phyloP scores from a whole-genome alignment of 2,329 filamentous ascomycete genomes.

The Penicillium sp. region DNA sequence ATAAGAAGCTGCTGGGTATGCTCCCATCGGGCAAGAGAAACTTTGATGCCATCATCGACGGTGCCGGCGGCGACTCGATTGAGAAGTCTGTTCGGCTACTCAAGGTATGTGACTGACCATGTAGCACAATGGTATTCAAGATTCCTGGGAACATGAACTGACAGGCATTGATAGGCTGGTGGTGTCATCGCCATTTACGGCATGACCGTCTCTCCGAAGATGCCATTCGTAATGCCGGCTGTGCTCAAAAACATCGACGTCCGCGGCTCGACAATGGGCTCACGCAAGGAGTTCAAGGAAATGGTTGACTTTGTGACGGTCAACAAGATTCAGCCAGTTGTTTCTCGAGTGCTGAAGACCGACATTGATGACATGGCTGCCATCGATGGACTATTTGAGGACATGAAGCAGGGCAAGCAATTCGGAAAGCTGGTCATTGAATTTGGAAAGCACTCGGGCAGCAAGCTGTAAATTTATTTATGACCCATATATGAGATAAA shows the following conservation, averaged over 20 bases:
- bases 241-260: conserved; percentile 88
- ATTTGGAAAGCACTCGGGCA: conserved; percentile 50
- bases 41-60: conserved; percentile 84
- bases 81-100: conserved; percentile 67
- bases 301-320: conserved; percentile 82
- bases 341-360: conserved; percentile 69
- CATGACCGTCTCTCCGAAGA: conserved; percentile 84
- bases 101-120: conserved; percentile 54
- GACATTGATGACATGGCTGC: conserved; percentile 74
- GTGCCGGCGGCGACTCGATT: conserved; percentile 85
- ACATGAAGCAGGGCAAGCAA: conserved; percentile 82
- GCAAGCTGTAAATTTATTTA: conserved; percentile 39
- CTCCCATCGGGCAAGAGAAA: conserved; percentile 66
- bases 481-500: neutral
- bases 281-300: conserved; percentile 81
- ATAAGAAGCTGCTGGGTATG: conserved; percentile 65
- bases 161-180: conserved; percentile 55
- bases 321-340: conserved; percentile 73
- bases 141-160: neutral
- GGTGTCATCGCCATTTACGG: conserved; percentile 86
- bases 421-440: conserved; percentile 92
- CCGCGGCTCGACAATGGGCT: conserved; percentile 87
- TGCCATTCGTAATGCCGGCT: conserved; percentile 82
- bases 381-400: conserved; percentile 81
- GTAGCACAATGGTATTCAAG: neutral